These are phyloP conservation scores for Trichoderma asperelloides DNA, from an alignment of 495 filamentous ascomycete species.

Conservation along the genomic window DNA sequence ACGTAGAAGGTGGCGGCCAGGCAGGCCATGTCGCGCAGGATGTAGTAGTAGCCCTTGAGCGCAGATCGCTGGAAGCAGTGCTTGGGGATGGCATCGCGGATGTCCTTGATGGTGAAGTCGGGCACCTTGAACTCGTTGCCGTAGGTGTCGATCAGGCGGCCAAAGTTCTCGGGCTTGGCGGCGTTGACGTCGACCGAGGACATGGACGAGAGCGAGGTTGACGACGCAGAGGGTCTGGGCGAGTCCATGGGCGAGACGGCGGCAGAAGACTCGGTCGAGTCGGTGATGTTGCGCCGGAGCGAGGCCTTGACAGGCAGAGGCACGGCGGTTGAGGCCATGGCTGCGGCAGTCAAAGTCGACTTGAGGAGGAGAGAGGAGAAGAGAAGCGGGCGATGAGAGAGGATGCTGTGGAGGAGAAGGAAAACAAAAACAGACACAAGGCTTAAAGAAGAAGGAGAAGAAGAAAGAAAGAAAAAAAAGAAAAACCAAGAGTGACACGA, in stretches of 20 bases:
- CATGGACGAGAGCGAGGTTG: slow-evolving; percentile 86
- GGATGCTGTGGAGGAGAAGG: background rate
- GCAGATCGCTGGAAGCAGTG: slow-evolving; percentile 72
- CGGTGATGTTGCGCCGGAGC: slow-evolving; percentile 29
- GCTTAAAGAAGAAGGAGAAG: background rate
- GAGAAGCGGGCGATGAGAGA: background rate
- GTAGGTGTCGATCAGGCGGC: slow-evolving; percentile 61
- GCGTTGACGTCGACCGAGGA: slow-evolving; percentile 46
- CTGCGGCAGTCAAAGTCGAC: slow-evolving; percentile 4
- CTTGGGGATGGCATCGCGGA: slow-evolving; percentile 72
- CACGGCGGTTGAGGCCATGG: slow-evolving; percentile 28
- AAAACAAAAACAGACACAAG: background rate
- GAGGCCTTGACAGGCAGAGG: slow-evolving; percentile 17
- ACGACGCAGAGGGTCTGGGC: slow-evolving; percentile 70
- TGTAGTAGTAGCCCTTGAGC: slow-evolving; percentile 52
- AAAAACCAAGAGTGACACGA: background rate
- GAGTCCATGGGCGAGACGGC: slow-evolving; percentile 58
- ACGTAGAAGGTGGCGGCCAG: slow-evolving; percentile 56
- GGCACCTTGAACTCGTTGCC: slow-evolving; percentile 68
- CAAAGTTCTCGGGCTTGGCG: slow-evolving; percentile 20
- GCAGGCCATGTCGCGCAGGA: slow-evolving; percentile 58
- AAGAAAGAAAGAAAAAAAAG: background rate
- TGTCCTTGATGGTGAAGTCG: slow-evolving; percentile 72
- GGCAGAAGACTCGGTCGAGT: slow-evolving; percentile 47
- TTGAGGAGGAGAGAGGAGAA: background rate